These are phyloP conservation scores for Alternaria sp. DNA, from an alignment of 2,329 filamentous ascomycete genomes.

Conservation along the genomic window DNA sequence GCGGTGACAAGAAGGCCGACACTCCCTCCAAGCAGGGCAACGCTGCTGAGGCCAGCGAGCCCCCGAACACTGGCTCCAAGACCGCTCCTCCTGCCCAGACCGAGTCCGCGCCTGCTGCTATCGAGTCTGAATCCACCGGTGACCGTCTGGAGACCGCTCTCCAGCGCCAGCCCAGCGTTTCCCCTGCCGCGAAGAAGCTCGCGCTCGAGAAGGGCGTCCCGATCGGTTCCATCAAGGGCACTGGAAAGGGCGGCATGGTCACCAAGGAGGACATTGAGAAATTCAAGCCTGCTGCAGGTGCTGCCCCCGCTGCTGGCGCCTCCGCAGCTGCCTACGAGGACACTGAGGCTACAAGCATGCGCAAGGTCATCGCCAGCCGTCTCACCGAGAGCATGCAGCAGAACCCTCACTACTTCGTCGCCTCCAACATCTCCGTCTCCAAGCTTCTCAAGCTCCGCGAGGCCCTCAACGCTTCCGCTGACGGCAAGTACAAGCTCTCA, in stretches of 20 bases:
- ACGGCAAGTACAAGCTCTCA: slow-evolving; percentile 98
- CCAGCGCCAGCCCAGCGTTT: slow-evolving; percentile 80
- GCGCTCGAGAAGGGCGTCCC: slow-evolving; percentile 86
- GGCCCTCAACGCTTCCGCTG: slow-evolving; percentile 86
- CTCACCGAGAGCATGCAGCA: slow-evolving; percentile 88
- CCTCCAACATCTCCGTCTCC: slow-evolving; percentile 85
- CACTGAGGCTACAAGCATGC: slow-evolving; percentile 87
- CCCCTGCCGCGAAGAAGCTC: slow-evolving; percentile 78
- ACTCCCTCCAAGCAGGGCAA: slow-evolving; percentile 69
- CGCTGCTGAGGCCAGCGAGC: slow-evolving; percentile 68
- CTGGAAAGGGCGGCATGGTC: slow-evolving; percentile 84
- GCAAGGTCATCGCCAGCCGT: slow-evolving; percentile 94
- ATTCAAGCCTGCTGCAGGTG: slow-evolving; percentile 66
- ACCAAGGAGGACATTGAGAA: slow-evolving; percentile 95
- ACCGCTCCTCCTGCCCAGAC: slow-evolving; percentile 64
- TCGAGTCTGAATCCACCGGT: slow-evolving; percentile 76
- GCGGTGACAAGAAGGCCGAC: slow-evolving; percentile 77
- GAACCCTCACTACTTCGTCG: slow-evolving; percentile 99
- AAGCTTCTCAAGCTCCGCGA: slow-evolving; percentile 97
- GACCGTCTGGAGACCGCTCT: slow-evolving; percentile 84
- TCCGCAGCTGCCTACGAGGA: slow-evolving; percentile 79
- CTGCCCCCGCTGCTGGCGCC: slow-evolving; percentile 59
- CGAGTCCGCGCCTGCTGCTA: slow-evolving; percentile 64
- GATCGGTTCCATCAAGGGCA: slow-evolving; percentile 82
- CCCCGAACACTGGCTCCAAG: slow-evolving; percentile 64